Evolutionary conservation across 768 basidiomycete genomes (phyloP).

Genomic region (Tylopilus vinaceipallidus): DNA sequence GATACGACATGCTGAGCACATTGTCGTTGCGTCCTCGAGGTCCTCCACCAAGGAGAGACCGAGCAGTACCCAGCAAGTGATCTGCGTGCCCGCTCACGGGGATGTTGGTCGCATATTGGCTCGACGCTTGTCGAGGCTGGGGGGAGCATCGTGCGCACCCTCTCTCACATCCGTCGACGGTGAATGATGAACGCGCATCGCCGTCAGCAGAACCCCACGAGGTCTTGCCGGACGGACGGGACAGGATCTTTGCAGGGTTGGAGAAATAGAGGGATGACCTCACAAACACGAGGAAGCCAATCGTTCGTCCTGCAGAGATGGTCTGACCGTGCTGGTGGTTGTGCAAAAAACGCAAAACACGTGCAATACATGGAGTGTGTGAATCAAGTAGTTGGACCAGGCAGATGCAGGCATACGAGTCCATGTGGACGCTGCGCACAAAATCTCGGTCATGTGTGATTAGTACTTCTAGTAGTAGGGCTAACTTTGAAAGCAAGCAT

Average conservation of each 20-base stretch:
- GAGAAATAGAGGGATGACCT: slow-evolving; percentile 32
- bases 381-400: too few relatives aligned
- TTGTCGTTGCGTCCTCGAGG: slow-evolving; percentile 12
- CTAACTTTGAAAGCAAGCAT: too few relatives aligned
- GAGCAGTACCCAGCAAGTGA: slow-evolving; percentile 16
- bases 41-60: slow-evolving; percentile 12
- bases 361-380: too few relatives aligned
- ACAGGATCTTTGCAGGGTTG: slow-evolving; percentile 34
- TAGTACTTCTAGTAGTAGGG: too few relatives aligned
- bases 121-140: slow-evolving; percentile 9
- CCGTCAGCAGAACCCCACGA: slow-evolving; percentile 17
- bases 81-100: slow-evolving; percentile 8
- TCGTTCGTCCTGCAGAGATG: slow-evolving; percentile 34
- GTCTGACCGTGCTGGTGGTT: background rate
- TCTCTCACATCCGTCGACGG: background rate
- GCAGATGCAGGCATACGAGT: too few relatives aligned
- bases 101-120: slow-evolving; percentile 15
- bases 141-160: slow-evolving; percentile 15
- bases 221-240: slow-evolving; percentile 38
- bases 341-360: too few relatives aligned
- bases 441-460: too few relatives aligned
- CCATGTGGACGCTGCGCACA: too few relatives aligned
- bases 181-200: background rate
- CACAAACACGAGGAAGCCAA: slow-evolving; percentile 36
- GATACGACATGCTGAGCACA: slow-evolving; percentile 31